Percentiles rank a stretch among this genome's conserved stretches.
phyloP scores from a whole-genome alignment of 2,329 filamentous ascomycete species.

The Periconia digitata region DNA sequence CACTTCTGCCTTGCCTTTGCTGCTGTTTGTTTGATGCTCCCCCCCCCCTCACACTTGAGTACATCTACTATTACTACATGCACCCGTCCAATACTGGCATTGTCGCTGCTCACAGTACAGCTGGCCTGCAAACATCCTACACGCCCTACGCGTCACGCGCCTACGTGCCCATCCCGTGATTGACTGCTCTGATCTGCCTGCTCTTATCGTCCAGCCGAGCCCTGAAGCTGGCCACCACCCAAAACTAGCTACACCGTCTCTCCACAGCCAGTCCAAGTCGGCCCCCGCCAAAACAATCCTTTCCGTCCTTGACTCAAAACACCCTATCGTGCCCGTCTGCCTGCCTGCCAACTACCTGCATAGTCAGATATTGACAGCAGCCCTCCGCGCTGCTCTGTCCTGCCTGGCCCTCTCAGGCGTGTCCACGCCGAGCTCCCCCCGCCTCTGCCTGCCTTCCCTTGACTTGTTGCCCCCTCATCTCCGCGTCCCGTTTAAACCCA shows the following conservation, averaged over 20 bases:
- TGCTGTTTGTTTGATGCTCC: no score
- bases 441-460: slow-evolving; percentile 12
- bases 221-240: no score
- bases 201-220: neutral
- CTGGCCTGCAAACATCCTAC: no score
- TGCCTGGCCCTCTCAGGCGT: slow-evolving; percentile 9
- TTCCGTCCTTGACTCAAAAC: slow-evolving; percentile 8
- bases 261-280: neutral
- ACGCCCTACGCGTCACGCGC: slow-evolving; percentile 10
- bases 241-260: slow-evolving; percentile 2
- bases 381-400: no score
- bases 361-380: no score
- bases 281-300: neutral
- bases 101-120: neutral
- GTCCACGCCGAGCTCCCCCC: slow-evolving; percentile 23
- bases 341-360: slow-evolving; percentile 10
- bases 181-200: slow-evolving; percentile 18
- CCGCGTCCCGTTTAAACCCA: slow-evolving; percentile 9
- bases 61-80: neutral
- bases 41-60: no score
- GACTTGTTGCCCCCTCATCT: slow-evolving; percentile 18
- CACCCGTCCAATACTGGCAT: neutral
- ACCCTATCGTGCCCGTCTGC: slow-evolving; percentile 12
- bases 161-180: slow-evolving; percentile 15
- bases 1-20: slow-evolving; percentile 5